Base-by-base conservation (phyloP, 192 early-diverging fungal species). In the Umbelopsis sp. region DNA sequence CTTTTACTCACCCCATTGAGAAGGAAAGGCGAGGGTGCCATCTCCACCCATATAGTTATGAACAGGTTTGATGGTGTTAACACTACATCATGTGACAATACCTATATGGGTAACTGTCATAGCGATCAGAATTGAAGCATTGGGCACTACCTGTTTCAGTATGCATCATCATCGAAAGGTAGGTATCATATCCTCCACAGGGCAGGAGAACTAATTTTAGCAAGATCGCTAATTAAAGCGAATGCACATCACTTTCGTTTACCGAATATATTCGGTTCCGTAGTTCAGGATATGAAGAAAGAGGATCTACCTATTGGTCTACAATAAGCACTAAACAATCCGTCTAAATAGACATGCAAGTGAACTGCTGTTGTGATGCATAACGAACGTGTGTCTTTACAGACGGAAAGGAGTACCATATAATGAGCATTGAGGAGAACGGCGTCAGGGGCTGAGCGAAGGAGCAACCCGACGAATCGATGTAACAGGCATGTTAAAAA, bases 381-480 rank as follows among this genome's bases (percentile, higher is more conserved):
- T 16, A 26, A 62, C n/a, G 26, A 62, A 36, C 56, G 56, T 34
- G 26, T 62, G 34, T 36, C 4, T 17, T 17, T 20, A 14, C 26
- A 34, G 17, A 8, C 26, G 12, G 4, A 41, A 26, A 62, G 56
- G 56, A 62, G 56, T 62, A 62, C 26, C 56, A 26, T 62, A 62
- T 36, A 34, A 34, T 26, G 56, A 62, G 56, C 56, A 12, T 34
- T 62, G 8, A 26, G 17, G 56, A 26, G 17, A 25, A 62, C 26
- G 56, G 56, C 56, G 56, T 62, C 12, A 62, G 56, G 56, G 56
- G 56, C 17, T 49, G 29, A 29, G 31, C 31, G 56, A 62, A 32
- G 56, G 56, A 62, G 56, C 5, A 62, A 62, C 25, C 38, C 56
- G 56, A 62, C 31, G 56, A 29, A 62, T 29, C 26, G 56, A 62